Base-by-base conservation (phyloP, 768 basidiomycete species). In the Naganishia vaughanmartiniae region DNA sequence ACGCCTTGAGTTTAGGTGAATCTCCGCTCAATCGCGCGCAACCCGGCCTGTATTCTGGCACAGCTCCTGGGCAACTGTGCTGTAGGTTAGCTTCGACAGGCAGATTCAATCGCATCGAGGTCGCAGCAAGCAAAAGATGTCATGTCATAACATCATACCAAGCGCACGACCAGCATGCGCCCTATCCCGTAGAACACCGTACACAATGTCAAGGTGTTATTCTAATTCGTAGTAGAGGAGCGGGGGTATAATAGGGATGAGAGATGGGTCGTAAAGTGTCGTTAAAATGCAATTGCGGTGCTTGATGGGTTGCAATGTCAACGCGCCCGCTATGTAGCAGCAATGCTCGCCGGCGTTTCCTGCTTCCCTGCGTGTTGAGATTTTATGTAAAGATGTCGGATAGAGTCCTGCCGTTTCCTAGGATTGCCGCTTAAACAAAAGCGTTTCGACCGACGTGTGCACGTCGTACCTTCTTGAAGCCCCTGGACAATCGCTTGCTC, bases 381-480 rank as follows among this genome's bases (percentile, higher is more conserved):
- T 34, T 58, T 34, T 34, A 58, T n/a, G n/a, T 58, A 24, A n/a
- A 36, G 33, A 21, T 19, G 11, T 58, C 42, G 42, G 39, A 30
- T 15, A 10, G 15, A 21, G 39, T 63, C 19, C 19, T 26, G 5
- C 60, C 26, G 6, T 36, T 26, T 9, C 12, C 48, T n/a, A 26
- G 21, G n/a, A 1, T 26, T 19, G 10, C 60, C 26, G n/a, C 39
- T 30, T 63, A 63, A 4, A 63, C 60, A 26, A 63, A 63, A 42
- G 60, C 39, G 39, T 63, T 63, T 46, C 60, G 60, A 30, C 60
- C 60, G 34, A 58, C 34, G 42, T 63, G 60, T 2, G 60, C 39
- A 2, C 60, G 36, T 42, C 60, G 60, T 6, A 63, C 60, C 9
- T 34, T 34, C 42, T 42, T n/a, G 42, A 63, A 63, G 9, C 60